Percentiles rank a stretch among this genome's conserved stretches.
phyloP scores from a whole-genome alignment of 768 basidiomycete genomes.

The Sarcodon aspratus region DNA sequence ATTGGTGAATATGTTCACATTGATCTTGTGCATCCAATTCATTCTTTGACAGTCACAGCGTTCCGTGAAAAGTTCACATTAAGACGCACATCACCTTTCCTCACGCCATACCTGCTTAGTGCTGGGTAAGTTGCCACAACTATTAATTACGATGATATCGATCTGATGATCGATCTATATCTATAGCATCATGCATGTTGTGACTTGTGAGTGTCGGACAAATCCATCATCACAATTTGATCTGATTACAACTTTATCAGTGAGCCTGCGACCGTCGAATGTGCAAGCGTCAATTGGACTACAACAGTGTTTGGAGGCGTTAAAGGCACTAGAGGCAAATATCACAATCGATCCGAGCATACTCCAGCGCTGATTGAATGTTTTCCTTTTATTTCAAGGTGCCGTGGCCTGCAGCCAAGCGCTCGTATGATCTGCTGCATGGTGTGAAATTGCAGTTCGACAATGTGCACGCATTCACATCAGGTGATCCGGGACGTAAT shows the following conservation, averaged over 20 bases:
- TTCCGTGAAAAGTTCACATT: constrained; percentile 55
- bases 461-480: constrained; percentile 3
- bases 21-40: neutral
- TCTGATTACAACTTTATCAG: constrained; percentile 23
- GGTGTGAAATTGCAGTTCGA: constrained; percentile 50
- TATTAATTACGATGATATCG: neutral
- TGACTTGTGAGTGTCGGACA: constrained; percentile 40
- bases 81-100: constrained; percentile 48
- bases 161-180: constrained; percentile 4
- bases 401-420: constrained; percentile 61
- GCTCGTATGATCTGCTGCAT: constrained; percentile 55
- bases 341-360: neutral
- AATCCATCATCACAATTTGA: constrained; percentile 5
- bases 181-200: constrained; percentile 66
- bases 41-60: constrained; percentile 33
- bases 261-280: constrained; percentile 60
- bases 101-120: constrained; percentile 58
- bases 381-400: constrained; percentile 23
- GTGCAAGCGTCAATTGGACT: constrained; percentile 59
- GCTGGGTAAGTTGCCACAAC: constrained; percentile 44
- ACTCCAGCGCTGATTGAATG: constrained; percentile 5
- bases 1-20: constrained; percentile 32
- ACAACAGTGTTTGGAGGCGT: constrained; percentile 47
- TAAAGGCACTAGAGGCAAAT: constrained; percentile 60
- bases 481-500: constrained; percentile 1